Conservation (phyloP, 306 rosid species). For the Vigna angularis region DNA sequence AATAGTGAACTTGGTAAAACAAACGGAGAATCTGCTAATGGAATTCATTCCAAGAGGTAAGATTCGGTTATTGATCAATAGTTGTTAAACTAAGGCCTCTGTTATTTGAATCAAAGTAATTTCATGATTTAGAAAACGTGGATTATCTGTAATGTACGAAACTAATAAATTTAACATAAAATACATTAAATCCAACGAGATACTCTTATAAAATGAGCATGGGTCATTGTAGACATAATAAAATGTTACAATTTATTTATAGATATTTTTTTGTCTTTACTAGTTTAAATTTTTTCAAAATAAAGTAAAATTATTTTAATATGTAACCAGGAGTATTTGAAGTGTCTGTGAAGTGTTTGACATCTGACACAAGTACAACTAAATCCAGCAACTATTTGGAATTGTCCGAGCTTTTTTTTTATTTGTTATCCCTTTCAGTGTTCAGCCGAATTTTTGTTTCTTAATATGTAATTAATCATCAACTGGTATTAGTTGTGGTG, state of each 20-base stretch:
- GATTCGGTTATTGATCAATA: not conserved
- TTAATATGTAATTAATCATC: not conserved
- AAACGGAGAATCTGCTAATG: conserved; percentile 8
- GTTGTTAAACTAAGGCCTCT: not conserved
- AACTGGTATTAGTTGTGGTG: not conserved
- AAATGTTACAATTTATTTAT: not conserved
- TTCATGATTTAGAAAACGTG: not conserved
- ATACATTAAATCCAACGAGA: not conserved
- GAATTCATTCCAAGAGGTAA: conserved; percentile 15
- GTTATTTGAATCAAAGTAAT: not conserved
- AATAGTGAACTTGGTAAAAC: conserved; percentile 1
- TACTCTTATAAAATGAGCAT: too few relatives aligned
- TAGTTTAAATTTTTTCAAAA: not conserved
- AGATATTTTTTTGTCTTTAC: not conserved
- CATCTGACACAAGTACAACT: not conserved
- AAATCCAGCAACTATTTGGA: not conserved
- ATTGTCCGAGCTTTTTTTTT: not conserved
- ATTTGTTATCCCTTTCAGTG: not conserved
- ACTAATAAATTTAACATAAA: not conserved
- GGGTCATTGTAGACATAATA: not conserved
- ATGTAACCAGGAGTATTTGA: not conserved
- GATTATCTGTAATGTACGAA: not conserved
- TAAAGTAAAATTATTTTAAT: not conserved
- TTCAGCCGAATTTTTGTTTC: not conserved
- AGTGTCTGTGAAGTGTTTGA: not conserved